Base-by-base conservation (phyloP, 768 basidiomycete species). In the Thelephora ganbajun region DNA sequence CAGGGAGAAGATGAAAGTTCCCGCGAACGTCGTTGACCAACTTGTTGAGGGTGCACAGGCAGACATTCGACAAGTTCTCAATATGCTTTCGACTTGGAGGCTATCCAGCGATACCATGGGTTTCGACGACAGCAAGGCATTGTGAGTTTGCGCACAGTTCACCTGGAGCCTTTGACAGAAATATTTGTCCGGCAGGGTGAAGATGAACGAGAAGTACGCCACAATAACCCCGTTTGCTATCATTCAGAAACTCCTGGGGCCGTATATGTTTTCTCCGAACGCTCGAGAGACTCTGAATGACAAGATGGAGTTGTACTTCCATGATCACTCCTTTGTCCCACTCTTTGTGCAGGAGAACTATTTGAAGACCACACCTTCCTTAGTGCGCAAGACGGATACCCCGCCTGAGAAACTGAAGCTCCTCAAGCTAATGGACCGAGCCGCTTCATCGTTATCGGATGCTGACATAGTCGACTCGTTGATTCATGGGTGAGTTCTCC, bases 321-420 rank as follows among this genome's bases (percentile, higher is more conserved):
- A 96, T 50, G 96, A 99, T 57, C 87, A 90, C 59, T 79, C 84
- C 1, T 91, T 97, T 55, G 76, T 98, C 43, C 96, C 96, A 0
- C 64, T 99, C 30, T 98, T 99, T 63, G 85, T 98, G 42, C 91
- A 96, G 89, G 96, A 99, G 65, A 98, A 99, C 61, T 99, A 98
- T 61, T 63, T 92, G 47, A 94, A 90, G 63, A 80, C 83, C 2
- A 71, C 79, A 23, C 91, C 93, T 0, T 69, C 82, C 0, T 69
- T 68, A 47, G 54, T 73, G 26, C 72, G 77, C 22, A 72, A 75
- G 50, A 51, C 73, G 19, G 74, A 71, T 11, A 87, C 84, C 0
- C 77, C 76, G 1, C 79, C 80, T 46, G 74, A 75, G 58, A 61
- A 60, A 20, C 45, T 97, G 56, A 89, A 83, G 62, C 77, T 79